Base-by-base conservation (phyloP, 163 green algal genomes). In the Chlamydomonas reinhardtii region DNA sequence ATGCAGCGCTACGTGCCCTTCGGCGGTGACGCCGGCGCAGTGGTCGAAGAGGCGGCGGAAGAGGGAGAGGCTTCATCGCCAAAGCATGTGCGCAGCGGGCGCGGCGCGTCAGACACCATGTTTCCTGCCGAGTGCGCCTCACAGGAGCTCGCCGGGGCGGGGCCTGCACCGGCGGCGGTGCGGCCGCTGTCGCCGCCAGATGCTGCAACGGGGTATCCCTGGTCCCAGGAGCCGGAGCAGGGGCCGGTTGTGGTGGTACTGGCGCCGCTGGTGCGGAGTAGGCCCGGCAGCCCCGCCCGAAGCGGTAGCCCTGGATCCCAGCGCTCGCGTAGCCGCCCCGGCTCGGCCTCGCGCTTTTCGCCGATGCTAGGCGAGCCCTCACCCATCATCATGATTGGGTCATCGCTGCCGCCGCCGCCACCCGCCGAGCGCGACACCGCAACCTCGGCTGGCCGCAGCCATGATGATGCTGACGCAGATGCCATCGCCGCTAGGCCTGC, bases 1-100 rank as follows among this genome's bases (percentile, higher is more conserved):
- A 22, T 22, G 34, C n/a, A 32, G 54, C 69, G 80, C 24, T 86
- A 68, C 37, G 54, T 73, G 37, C 80, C 80, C 16, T 79, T 80
- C 34, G 80, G 80, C 9, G 80, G 80, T 11, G 80, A 86, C 56
- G 48, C 32, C 15, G 56, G 2, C 0, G 70, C 69, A 15, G 80
- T 74, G 32, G 79, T 72, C 32, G 66, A 85, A 43, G 77, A 70
- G 66, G 77, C 0, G 22, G 32, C 2, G 6, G 79, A 66, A 32
- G 79, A 43, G 65, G 65, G 27, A 24, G 61, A 39, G 31, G 31
- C 66, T 17, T 32, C n/a, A 48, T 34, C 66, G 24, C 66, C 66
- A 14, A 35, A 31, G 35, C 66, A 22, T 9, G 66, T 31, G 32
- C n/a, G 29, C 32, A 19, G 31, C 19, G 29, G n/a, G n/a, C n/a